phyloP scores from a whole-genome alignment of 768 basidiomycete species.

The Boletus reticuloceps region DNA sequence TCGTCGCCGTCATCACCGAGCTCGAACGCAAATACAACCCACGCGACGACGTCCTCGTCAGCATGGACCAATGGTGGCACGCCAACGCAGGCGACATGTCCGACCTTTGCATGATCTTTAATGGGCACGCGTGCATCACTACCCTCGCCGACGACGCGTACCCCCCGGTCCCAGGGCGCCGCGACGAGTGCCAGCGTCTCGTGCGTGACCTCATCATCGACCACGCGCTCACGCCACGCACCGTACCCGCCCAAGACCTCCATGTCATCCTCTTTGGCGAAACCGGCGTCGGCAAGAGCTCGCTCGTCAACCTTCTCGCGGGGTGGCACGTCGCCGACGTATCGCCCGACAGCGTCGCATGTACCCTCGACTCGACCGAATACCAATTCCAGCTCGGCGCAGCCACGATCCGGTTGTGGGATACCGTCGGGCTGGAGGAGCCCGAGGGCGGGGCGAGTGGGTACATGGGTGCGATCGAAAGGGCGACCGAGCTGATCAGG shows the following conservation, averaged over 20 bases:
- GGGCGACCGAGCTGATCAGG: slow-evolving; percentile 31
- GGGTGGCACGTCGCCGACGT: slow-evolving; percentile 26
- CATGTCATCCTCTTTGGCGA: slow-evolving; percentile 42
- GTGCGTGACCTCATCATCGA: slow-evolving; percentile 24
- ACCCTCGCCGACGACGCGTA: slow-evolving; percentile 18
- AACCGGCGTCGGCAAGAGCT: slow-evolving; percentile 35
- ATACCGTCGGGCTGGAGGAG: slow-evolving; percentile 34
- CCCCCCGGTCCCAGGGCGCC: slow-evolving; percentile 16
- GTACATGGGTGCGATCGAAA: slow-evolving; percentile 28
- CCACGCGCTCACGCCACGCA: slow-evolving; percentile 21
- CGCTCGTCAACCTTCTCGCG: slow-evolving; percentile 38
- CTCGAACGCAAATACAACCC: slow-evolving; percentile 13
- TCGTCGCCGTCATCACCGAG: slow-evolving; percentile 19
- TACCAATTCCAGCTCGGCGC: slow-evolving; percentile 26
- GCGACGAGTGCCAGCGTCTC: slow-evolving; percentile 22
- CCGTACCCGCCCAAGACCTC: slow-evolving; percentile 15
- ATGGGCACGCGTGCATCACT: slow-evolving; percentile 24
- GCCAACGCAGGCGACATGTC: slow-evolving; percentile 10
- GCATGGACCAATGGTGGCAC: slow-evolving; percentile 25
- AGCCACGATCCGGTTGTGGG: slow-evolving; percentile 25
- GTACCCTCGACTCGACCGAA: slow-evolving; percentile 28
- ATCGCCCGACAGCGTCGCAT: slow-evolving; percentile 30
- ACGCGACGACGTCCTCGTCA: slow-evolving; percentile 3
- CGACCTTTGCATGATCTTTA: slow-evolving; percentile 9
- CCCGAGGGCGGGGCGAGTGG: slow-evolving; percentile 11